Conservation (phyloP, 208 protist species). For the Leishmania lainsoni region DNA sequence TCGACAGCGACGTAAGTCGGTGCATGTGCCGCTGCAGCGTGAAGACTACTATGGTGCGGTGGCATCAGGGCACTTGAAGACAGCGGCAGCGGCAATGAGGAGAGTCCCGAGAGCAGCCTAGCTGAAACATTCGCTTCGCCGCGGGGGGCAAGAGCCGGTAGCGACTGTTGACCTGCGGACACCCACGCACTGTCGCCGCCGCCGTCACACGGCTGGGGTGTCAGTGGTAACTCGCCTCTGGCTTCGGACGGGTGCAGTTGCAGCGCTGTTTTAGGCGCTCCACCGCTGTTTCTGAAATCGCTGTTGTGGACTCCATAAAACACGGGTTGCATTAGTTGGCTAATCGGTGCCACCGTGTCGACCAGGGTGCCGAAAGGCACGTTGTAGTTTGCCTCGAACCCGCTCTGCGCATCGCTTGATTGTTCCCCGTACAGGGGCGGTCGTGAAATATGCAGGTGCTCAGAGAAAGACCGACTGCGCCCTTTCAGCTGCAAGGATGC, state of each 20-base stretch:
- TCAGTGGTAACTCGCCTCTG: neutral
- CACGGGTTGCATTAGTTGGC: neutral
- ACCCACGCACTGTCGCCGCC: neutral
- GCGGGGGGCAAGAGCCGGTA: neutral
- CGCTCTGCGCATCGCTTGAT: neutral
- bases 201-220: neutral
- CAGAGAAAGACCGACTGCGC: neutral
- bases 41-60: neutral
- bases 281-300: neutral
- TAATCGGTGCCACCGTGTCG: neutral
- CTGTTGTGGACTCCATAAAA: neutral
- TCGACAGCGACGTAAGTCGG: neutral
- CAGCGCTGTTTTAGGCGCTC: neutral
- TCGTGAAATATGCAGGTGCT: neutral
- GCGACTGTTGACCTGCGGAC: neutral
- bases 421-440: neutral
- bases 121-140: neutral
- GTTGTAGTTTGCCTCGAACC: neutral
- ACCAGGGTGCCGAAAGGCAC: neutral
- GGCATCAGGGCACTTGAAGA: neutral
- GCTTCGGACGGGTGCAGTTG: neutral
- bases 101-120: neutral
- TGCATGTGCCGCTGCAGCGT: neutral
- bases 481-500: neutral
- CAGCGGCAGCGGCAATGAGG: neutral